Conservation (phyloP, 345 rosid species). For the Dovyalis caffra region DNA sequence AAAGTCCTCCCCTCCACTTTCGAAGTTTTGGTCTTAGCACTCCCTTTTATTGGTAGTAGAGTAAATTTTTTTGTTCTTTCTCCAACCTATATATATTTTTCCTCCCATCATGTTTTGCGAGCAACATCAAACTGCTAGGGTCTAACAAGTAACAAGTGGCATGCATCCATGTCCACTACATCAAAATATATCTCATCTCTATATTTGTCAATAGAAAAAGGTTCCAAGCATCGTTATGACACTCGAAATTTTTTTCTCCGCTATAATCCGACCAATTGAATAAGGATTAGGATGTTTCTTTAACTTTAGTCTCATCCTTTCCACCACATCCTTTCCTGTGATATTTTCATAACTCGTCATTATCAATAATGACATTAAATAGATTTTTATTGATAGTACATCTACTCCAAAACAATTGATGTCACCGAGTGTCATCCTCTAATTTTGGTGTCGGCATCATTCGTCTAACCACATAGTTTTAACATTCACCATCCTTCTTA, state of each 20-base stretch:
- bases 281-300: too few species aligned
- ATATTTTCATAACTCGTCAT: neutral
- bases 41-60: too few species aligned
- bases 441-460: neutral
- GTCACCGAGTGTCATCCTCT: neutral
- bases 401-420: neutral
- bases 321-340: too few species aligned
- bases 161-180: too few species aligned
- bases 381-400: neutral
- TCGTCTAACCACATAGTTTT: neutral
- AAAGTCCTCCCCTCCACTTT: too few species aligned
- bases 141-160: too few species aligned
- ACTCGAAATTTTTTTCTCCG: neutral
- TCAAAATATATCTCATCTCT: too few species aligned
- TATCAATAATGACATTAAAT: neutral
- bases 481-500: neutral
- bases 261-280: neutral
- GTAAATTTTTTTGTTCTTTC: too few species aligned
- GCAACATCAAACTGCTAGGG: too few species aligned
- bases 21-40: neutral
- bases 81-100: too few species aligned
- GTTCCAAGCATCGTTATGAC: neutral
- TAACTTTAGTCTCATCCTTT: neutral
- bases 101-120: too few species aligned
- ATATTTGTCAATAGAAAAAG: neutral